Evolutionary conservation across 768 basidiomycete species (phyloP), one percentile per base, ranked within the genome.

Genomic region (Saitozyma podzolica): DNA sequence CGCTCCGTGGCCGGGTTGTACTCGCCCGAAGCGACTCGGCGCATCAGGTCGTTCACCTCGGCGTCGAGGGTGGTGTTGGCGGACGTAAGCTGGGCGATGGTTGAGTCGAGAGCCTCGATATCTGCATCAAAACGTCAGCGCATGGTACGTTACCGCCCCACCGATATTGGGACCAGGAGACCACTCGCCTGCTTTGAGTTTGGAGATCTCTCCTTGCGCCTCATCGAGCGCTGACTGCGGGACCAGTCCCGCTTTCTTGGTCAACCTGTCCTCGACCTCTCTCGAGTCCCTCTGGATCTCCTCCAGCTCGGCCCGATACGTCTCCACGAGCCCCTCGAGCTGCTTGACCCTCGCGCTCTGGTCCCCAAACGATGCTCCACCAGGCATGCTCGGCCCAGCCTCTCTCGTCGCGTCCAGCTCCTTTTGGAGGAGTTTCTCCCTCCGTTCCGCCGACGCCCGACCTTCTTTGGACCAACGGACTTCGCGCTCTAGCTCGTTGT

Each of bases 401-500:
- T 37, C n/a, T 17, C 65, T 56, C 51, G 73, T 39, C 0, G 60
- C 63, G 49, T 69, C 71, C 17, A 66, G 56, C 52, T 76, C 69
- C 47, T 68, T 58, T 59, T 63, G 70, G 3, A 72, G 73, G 45
- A 76, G 48, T 48, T 66, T 48, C 55, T 77, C 72, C 40, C 68
- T 54, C 56, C 63, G 61, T 58, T 79, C 78, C 13, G 74, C 74
- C 20, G 47, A 59, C 0, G 51, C 64, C 19, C 76, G 49, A 3
- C 74, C 74, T 45, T 76, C 76, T 39, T 69, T 73, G 6, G 76
- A 76, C 78, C 78, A 79, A 19, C 78, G 57, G 29, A 65, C 41
- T 45, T 77, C 74, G 29, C 78, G 61, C 64, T 76, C 74, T n/a
- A 67, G 64, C 29, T 69, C 71, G 29, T 66, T 59, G 17, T 57